Evolutionary conservation across 225 moss, liverwort and hornwort genomes (phyloP), one percentile per base, ranked within the genome.

Genomic region (Anthoceros angustus): DNA sequence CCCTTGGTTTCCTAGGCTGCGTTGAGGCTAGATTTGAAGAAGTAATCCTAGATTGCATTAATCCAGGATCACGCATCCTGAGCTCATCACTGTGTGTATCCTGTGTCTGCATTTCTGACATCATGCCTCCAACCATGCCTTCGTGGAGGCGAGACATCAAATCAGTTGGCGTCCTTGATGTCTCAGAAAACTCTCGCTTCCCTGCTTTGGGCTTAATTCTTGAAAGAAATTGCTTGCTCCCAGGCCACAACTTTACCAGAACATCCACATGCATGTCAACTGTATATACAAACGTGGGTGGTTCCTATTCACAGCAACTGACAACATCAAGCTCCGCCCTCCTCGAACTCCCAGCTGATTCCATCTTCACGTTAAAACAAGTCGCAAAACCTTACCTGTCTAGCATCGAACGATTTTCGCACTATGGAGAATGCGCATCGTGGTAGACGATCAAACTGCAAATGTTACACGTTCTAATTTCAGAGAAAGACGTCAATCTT

Each of bases 331-430:
- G 12, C 66, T 11, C 18, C 24, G 16, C 49, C 40, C 32, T 64
- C 45, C 21, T 14, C 23, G 43, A 12, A 23, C 61, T 32, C 14
- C 39, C n/a, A 65, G 16, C 55, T 71, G 7, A 67, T 21, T 21
- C 61, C 20, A 67, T 18, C 32, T 62, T 64, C 40, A 62, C 39
- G 46, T 16, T 46, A 3, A 40, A 23, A 6, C 16, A 66, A 64
- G 0, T 12, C 39, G 62, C 71, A 66, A 62, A 75, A 39, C 6
- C 8, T 26, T 25, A 94, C 94, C 90, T 92, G 87, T 67, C 98
- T 88, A 66, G 98, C 98, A 66, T 98, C 98, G 72, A 92, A 77
- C 40, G 98, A 87, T 63, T 98, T 98, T 62, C 98, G 87, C 64
- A 92, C 76, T 42, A 98, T 76, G 48, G 66, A 80, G 21, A 98